Base-by-base conservation (phyloP, 495 filamentous ascomycete species). In the Chaetomium fimeti region DNA sequence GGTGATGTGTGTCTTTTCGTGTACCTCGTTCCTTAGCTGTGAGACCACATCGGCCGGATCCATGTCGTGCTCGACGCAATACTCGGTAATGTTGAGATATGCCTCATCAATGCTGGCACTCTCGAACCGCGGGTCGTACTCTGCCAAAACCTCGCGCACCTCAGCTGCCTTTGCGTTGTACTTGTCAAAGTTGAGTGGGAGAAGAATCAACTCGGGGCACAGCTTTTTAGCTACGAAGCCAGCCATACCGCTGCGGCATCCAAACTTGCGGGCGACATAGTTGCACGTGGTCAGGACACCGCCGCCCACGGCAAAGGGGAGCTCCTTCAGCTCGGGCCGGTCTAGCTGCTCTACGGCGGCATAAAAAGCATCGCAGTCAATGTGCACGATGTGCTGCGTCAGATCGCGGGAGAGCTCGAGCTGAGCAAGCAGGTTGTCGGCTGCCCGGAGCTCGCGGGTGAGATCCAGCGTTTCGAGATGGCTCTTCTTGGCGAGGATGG, bases 281-380 rank as follows among this genome's bases (percentile, higher is more conserved):
- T 98, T 98, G 76, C 95, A 97, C 0, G 93, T 97, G 7, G 91
- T 96, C 40, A 97, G 59, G 0, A 99, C 93, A 11, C 94, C 93
- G 64, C 88, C 87, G 15, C 94, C 94, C 0, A 98, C 94, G 0
- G 94, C 92, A 79, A 99, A 96, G 1, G 94, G 94, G 1, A 97
- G 82, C 57, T 92, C 82, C 63, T 89, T 90, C 36, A 99, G 84
- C 69, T 97, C 93, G 0, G 94, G 95, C 7, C 89, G 82, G 72
- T 97, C 92, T 28, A 99, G 83, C 69, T 91, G 91, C 74, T 98
- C 94, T 9, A 98, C 95, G 1, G 93, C 91, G 0, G 94, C 94
- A 71, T 93, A 99, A 78, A 99, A 99, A 22, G 95, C 94, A 78
- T 99, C 94, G 74, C 94, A 99, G 75, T 99, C 94, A 36, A 99